Percentiles rank a stretch among this genome's conserved stretches.
phyloP scores from a whole-genome alignment of 345 rosid genomes.

The Melaleuca alternifolia region DNA sequence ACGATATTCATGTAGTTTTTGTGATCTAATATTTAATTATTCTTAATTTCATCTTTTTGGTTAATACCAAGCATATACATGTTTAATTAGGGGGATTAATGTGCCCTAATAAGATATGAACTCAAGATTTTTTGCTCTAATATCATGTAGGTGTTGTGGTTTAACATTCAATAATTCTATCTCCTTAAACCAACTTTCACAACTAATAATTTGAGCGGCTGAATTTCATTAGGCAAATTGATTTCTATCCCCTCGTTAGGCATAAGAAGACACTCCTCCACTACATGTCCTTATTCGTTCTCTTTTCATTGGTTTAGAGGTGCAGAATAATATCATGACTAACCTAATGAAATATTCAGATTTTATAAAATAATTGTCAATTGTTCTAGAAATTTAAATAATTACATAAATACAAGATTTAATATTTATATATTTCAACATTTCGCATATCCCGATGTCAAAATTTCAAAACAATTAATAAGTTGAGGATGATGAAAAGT shows the following conservation, averaged over 20 bases:
- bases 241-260: not conserved
- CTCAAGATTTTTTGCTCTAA: too few relatives aligned
- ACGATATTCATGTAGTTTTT: not conserved
- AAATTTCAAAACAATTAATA: not conserved
- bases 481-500: not conserved
- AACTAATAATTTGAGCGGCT: not conserved
- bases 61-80: too few relatives aligned
- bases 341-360: too few relatives aligned
- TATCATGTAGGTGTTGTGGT: too few relatives aligned
- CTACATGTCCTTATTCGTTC: not conserved
- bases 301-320: not conserved
- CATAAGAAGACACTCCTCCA: not conserved
- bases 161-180: too few relatives aligned
- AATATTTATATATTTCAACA: not conserved
- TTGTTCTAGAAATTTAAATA: too few relatives aligned
- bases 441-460: not conserved
- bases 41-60: too few relatives aligned
- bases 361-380: too few relatives aligned
- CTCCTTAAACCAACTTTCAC: not conserved
- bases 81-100: too few relatives aligned
- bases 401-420: too few relatives aligned
- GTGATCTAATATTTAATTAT: too few relatives aligned
- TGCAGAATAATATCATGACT: not conserved
- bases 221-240: not conserved
- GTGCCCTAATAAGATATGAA: too few relatives aligned